Evolutionary conservation across 306 rosid species (phyloP), one percentile per base, ranked within the genome.

Genomic region (Citrullus mucosospermus): DNA sequence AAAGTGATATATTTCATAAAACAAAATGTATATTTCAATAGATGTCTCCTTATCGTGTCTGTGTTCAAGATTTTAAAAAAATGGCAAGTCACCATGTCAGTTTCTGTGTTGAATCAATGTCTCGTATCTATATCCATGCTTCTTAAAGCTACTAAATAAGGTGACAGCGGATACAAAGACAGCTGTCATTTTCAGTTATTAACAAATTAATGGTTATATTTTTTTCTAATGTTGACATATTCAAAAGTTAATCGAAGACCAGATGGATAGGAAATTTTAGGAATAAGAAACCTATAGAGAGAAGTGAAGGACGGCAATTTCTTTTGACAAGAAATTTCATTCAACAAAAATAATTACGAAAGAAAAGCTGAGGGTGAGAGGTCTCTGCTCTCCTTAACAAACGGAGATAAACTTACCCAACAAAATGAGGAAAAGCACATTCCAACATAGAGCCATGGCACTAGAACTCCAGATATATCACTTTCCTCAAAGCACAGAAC

Each of bases 371-470:
- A 72, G 50, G 77, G 4, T n/a, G 30, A 50, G 77, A 32, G 41
- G 18, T 14, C 25, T 25, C 25, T 25, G 3, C 43, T 22, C 25
- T 72, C 22, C 60, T 70, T 46, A 48, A 30, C 62, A 74, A 53
- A 74, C 34, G 53, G 65, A 70, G 30, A 73, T 56, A 28, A n/a
- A 87, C 97, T 43, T 92, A 95, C 99, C 99, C 99, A 95, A 84
- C 99, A 95, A 89, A 95, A 92, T 20, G 99, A 91, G 22, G 99
- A 95, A 89, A 95, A 92, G 84, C 97, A 95, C 99, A 95, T 95
- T 81, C 99, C 99, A 71, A 95, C 88, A 63, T 95, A 95, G 30
- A 95, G 92, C 99, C 99, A 92, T 48, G 99, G 99, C 85, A 95
- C 98, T 80, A 95, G 80, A 82, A 95, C 99, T 84, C 99, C 99